Conservation (phyloP, 1,284 basidiomycete genomes). For the Pyrrhoderma lamaoense region DNA sequence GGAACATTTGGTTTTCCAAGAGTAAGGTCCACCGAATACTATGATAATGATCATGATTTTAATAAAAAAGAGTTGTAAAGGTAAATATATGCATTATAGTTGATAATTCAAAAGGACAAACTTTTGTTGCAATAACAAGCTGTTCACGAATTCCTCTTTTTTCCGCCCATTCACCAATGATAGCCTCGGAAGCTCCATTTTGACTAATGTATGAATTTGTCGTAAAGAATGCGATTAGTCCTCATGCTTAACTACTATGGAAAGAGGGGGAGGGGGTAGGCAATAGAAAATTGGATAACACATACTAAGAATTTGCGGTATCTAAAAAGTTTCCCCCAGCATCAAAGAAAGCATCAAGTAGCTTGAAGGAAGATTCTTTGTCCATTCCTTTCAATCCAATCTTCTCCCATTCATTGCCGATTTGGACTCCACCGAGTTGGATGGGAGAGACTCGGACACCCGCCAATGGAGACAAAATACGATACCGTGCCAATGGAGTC, state of each 20-base stretch:
- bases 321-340: slow-evolving; percentile 52
- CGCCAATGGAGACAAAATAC: slow-evolving; percentile 28
- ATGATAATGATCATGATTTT: slow-evolving; percentile 24
- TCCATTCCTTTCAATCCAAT: slow-evolving; percentile 32
- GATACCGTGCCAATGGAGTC: neutral
- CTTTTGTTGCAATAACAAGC: slow-evolving; percentile 42
- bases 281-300: slow-evolving; percentile 1
- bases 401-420: slow-evolving; percentile 29
- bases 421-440: slow-evolving; percentile 37
- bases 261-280: too few relatives aligned
- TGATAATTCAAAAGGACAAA: slow-evolving; percentile 16
- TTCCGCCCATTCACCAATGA: slow-evolving; percentile 43
- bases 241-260: too few relatives aligned
- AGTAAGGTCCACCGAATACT: slow-evolving; percentile 31
- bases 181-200: slow-evolving; percentile 33
- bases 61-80: slow-evolving; percentile 35
- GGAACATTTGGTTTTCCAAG: slow-evolving; percentile 19
- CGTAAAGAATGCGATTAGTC: too few relatives aligned
- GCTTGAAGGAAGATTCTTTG: slow-evolving; percentile 38
- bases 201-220: slow-evolving; percentile 25
- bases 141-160: slow-evolving; percentile 37
- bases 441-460: slow-evolving; percentile 39
- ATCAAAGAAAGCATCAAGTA: slow-evolving; percentile 42
- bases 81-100: too few relatives aligned
- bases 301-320: slow-evolving; percentile 43